Conservation (phyloP, 2,329 filamentous ascomycete species). For the Chrysosphaeria jannelii region DNA sequence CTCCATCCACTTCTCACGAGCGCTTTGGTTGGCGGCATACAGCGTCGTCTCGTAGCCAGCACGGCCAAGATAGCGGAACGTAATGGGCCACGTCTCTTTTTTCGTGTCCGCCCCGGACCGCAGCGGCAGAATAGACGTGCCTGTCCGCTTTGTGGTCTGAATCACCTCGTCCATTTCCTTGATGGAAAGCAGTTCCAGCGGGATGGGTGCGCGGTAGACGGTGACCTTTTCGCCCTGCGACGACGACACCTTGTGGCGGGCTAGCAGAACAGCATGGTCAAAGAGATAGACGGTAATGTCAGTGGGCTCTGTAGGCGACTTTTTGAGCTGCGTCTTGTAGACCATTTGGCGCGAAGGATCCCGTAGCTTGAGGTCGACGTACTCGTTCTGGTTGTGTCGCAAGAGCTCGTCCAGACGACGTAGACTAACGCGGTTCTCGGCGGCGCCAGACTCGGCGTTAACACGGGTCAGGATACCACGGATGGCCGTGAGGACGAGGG, state of each 20-base stretch:
- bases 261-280: constrained; percentile 79
- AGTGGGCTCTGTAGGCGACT: constrained; percentile 57
- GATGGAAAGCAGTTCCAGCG: constrained; percentile 73
- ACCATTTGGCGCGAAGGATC: constrained; percentile 81
- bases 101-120: constrained; percentile 17
- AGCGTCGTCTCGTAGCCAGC: constrained; percentile 81
- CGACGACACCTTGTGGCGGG: constrained; percentile 71
- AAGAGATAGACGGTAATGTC: constrained; percentile 91
- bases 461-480: constrained; percentile 65
- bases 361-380: constrained; percentile 76
- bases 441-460: constrained; percentile 85
- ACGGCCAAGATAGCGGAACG: constrained; percentile 84
- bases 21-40: constrained; percentile 59
- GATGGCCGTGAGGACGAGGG: constrained; percentile 64
- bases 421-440: constrained; percentile 90
- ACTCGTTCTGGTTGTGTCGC: constrained; percentile 68
- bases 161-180: constrained; percentile 94
- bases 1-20: constrained; percentile 89
- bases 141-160: constrained; percentile 55
- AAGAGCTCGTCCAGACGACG: constrained; percentile 75
- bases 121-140: constrained; percentile 39
- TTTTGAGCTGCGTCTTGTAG: constrained; percentile 85
- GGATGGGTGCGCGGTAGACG: constrained; percentile 79
- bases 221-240: constrained; percentile 94
- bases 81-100: constrained; percentile 67